These are phyloP conservation scores for Komagataella kurtzmanii DNA, from an alignment of 805 yeast genomes.

Conservation along the genomic window DNA sequence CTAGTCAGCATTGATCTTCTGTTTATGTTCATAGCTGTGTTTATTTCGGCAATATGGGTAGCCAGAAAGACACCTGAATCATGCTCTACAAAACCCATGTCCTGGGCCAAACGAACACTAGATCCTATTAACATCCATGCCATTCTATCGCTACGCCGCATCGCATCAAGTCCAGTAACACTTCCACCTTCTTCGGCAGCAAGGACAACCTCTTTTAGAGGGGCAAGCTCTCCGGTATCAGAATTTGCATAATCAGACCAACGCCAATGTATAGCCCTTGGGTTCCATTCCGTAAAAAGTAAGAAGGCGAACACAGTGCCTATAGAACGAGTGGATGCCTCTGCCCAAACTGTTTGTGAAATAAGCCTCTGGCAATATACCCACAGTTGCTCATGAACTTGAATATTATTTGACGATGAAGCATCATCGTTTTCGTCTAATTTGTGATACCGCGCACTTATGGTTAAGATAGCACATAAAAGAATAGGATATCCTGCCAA, in stretches of 20 bases:
- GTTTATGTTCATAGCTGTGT: slow-evolving; percentile 71
- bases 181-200: slow-evolving; percentile 19
- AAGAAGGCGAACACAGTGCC: slow-evolving; percentile 81
- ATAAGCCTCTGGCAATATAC: slow-evolving; percentile 67
- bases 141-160: slow-evolving; percentile 79
- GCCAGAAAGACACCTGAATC: slow-evolving; percentile 69
- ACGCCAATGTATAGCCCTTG: slow-evolving; percentile 83
- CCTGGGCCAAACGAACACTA: slow-evolving; percentile 77
- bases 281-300: slow-evolving; percentile 90
- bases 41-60: slow-evolving; percentile 73
- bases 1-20: slow-evolving; percentile 68
- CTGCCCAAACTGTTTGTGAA: slow-evolving; percentile 89
- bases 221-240: slow-evolving; percentile 24
- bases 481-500: slow-evolving; percentile 72
- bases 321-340: slow-evolving; percentile 73
- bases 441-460: slow-evolving; percentile 66
- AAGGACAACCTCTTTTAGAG: slow-evolving; percentile 5
- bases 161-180: slow-evolving; percentile 68
- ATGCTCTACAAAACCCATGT: slow-evolving; percentile 66
- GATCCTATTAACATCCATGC: slow-evolving; percentile 91
- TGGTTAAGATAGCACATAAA: slow-evolving; percentile 68
- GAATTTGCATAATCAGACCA: slow-evolving; percentile 74
- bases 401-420: slow-evolving; percentile 23
- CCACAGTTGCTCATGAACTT: slow-evolving; percentile 75
- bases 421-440: slow-evolving; percentile 19